Evolutionary conservation across 75 land plant species (phyloP), one percentile per base, ranked within the genome.

Genomic region (Larix kaempferi): DNA sequence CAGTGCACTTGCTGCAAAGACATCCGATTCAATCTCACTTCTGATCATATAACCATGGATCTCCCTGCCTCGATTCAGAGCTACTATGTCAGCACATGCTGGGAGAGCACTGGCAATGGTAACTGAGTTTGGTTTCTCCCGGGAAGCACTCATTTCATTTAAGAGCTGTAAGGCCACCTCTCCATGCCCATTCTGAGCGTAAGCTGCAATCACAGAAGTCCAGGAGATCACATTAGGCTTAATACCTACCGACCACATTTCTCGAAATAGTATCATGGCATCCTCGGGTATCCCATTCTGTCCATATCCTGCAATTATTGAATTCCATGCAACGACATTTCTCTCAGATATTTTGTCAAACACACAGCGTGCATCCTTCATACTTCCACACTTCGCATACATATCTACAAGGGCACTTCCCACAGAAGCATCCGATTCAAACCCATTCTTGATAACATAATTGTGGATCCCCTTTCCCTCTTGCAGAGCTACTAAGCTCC

Each of bases 161-260:
- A 80, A 80, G 23, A 7, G 80, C 56, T 80, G 67, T n/a, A 80
- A 52, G 26, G 85, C 85, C 71, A 75, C 82, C 56, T 69, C 49
- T 3, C 76, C 52, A 3, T 73, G 73, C 56, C 82, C 85, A 76
- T 76, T 80, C 57, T 83, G 82, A 23, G 85, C 82, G 71, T 73
- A 80, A 15, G 78, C 85, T 23, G 82, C 73, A 57, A 83, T 71
- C 59, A 83, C 80, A 13, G 71, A 55, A 57, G 74, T 83, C 85
- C 85, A 83, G 21, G 82, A 74, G 23, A 83, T 77, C 22, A 52
- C 54, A 49, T 49, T 49, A 10, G 54, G 54, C 54, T 49, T 49
- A 2, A 81, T 74, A 23, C 78, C 82, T 21, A 29, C 58, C 29
- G 14, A 5, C 72, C 57, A n/a, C 82, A 80, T 80, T 33, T 76